Evolutionary conservation across 192 early-diverging fungal species (phyloP), one percentile per base, ranked within the genome.

Genomic region (Jimgerdemannia lactiflua): DNA sequence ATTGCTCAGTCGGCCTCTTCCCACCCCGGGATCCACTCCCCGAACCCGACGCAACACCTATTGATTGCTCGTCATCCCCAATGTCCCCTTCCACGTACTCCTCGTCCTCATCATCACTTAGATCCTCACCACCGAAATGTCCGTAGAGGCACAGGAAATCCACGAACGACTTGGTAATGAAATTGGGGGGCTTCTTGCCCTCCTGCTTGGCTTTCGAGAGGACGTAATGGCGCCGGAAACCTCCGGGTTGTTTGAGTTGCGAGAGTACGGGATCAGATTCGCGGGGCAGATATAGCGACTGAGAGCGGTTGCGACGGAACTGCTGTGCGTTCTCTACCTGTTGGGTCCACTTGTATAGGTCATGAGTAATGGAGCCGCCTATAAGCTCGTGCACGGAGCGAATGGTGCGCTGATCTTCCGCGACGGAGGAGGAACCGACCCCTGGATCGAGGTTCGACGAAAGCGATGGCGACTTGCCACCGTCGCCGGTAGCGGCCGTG

Each of bases 131-230:
- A 42, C 94, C 97, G 86, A 96, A 98, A 78, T 94, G 96, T 67
- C 95, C 95, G 71, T 94, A 97, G 75, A 98, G 84, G 29, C 91
- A 92, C 72, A 98, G 87, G 77, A 97, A 97, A 78, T 98, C 97
- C 42, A 97, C 88, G 88, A 97, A 99, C 81, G 93, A 97, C n/a
- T 89, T 78, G 4, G 97, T 97, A 74, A 96, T 81, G 39, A 90
- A 89, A 69, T 93, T 92, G 8, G 92, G 93, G 69, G 77, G 83
- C 17, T 77, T 77, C 39, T 87, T 86, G 54, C 94, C 95, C 72
- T 86, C 84, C 43, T 84, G 80, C 40, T 84, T 79, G 10, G 94
- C 94, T 67, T 94, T 89, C 70, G 89, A 85, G 6, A 88, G 86
- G 63, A 98, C 79, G 82, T 95, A 95, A 80, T 95, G 91, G 20